A percentile compares a stretch with the other conserved stretches of the same genome.
These are phyloP conservation scores for Starmerella floris DNA, from an alignment of 805 yeast genomes.

Conservation along the genomic window DNA sequence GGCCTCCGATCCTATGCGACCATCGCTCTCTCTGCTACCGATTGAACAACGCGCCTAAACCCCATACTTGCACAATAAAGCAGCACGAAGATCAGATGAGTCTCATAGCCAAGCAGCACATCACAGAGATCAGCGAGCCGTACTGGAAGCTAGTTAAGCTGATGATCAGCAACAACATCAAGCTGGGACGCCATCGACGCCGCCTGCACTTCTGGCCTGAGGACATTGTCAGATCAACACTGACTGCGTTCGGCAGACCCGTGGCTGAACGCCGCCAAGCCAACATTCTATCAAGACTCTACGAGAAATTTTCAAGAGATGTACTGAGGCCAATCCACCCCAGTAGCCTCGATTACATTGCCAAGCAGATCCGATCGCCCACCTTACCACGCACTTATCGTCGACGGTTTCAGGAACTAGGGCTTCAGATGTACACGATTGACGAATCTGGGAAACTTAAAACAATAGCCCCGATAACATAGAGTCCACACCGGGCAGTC, in stretches of 20 bases:
- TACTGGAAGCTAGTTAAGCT: conserved; percentile 9
- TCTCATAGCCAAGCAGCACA: not conserved
- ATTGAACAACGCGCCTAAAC: conserved; percentile 8
- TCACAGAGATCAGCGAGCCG: not conserved
- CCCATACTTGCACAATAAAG: conserved; percentile 4
- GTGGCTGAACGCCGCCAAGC: conserved; percentile 7
- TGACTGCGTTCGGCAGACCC: conserved; percentile 7
- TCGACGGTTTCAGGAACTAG: conserved; percentile 2
- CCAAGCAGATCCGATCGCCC: not conserved
- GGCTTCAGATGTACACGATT: conserved; percentile 1
- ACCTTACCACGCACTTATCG: conserved; percentile 1
- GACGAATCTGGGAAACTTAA: not conserved
- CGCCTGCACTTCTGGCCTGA: conserved; percentile 5
- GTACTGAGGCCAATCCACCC: conserved; percentile 14
- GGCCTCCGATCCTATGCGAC: conserved; percentile 3
- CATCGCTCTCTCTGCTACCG: conserved; percentile 3
- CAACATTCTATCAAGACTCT: conserved; percentile 6
- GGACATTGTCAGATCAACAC: not conserved
- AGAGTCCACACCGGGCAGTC: no score
- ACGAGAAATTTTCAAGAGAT: conserved; percentile 5
- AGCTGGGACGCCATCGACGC: conserved; percentile 5
- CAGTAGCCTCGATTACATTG: conserved; percentile 1
- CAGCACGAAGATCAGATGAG: conserved; percentile 1
- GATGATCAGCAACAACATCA: conserved; percentile 1
- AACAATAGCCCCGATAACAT: no score